Evolutionary conservation across 352 stramenopile species (phyloP), one percentile per base, ranked within the genome.

Genomic region (Elongisporangium senticosum): DNA sequence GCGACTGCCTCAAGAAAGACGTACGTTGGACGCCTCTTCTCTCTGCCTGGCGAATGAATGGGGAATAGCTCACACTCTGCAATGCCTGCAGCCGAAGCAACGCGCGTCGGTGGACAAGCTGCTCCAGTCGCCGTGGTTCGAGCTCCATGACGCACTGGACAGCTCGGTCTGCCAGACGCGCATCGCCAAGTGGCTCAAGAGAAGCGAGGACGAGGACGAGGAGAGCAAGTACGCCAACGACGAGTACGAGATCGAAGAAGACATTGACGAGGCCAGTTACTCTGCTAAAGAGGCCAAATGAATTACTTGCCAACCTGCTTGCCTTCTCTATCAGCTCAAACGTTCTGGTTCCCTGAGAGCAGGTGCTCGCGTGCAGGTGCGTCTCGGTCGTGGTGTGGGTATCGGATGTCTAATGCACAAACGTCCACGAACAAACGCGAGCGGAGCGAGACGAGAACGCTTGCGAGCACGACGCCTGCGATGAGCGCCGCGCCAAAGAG

Each of bases 1-100:
- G 64, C 22, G 60, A 62, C n/a, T 89, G 83, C 55, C 53, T 90
- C 13, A 72, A 79, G 54, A 89, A 90, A 72, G 68, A 88, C 40
- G 81, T 91, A 68, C 33, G 66, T 55, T 19, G 19, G 7, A 11
- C 23, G 4, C 8, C 20, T 17, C n/a, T 51, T 7, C 21, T 33
- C 24, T 13, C 8, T 43, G 33, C 13, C 2, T 43, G 33, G 10
- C 28, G 10, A 52, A 23, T 37, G 1, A 10, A 20, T 48, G 15
- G 3, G 0, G n/a, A n/a, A 40, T 7, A 51, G 5, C 19, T 48
- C 49, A 47, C 19, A 49, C 10, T 7, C 40, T 55, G 15, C 0
- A 49, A 37, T 56, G 21, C 19, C 3, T 19, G 24, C 48, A 90
- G 81, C 77, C 79, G 33, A 67, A 74, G 19, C 63, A 87, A 21